A percentile compares a stretch with the other conserved stretches of the same genome.
These are phyloP conservation scores for Mycena polygramma DNA, from an alignment of 768 basidiomycete species.

Conservation along the genomic window DNA sequence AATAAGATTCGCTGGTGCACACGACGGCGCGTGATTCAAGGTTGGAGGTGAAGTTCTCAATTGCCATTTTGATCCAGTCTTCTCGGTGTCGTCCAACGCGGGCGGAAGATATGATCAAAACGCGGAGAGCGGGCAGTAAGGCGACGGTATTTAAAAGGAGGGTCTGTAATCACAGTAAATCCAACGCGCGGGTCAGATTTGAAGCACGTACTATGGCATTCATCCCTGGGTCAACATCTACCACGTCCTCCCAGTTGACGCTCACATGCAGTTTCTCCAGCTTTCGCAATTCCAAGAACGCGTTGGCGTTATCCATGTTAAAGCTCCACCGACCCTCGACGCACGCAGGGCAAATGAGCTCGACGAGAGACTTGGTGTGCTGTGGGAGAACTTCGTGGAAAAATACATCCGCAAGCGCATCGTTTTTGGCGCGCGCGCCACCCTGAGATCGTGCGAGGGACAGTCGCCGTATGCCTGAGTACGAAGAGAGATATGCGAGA, in stretches of 20 bases:
- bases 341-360: neutral
- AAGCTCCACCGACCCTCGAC: conserved; percentile 1
- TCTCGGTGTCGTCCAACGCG: neutral
- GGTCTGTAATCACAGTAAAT: neutral
- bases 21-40: neutral
- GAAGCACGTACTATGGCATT: neutral
- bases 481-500: conserved; percentile 1
- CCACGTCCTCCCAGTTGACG: neutral
- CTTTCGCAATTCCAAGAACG: neutral
- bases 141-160: neutral
- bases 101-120: neutral
- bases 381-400: neutral
- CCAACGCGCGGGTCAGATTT: neutral
- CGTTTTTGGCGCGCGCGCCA: neutral
- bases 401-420: neutral
- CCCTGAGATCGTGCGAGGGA: neutral
- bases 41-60: neutral
- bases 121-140: neutral
- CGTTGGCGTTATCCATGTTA: neutral
- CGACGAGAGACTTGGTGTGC: conserved; percentile 1
- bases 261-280: neutral
- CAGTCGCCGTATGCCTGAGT: neutral
- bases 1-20: neutral
- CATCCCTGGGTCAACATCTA: neutral
- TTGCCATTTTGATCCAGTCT: neutral